Evolutionary conservation across 2,329 filamentous ascomycete species (phyloP).

Genomic region (Metarhizium guizhouense): DNA sequence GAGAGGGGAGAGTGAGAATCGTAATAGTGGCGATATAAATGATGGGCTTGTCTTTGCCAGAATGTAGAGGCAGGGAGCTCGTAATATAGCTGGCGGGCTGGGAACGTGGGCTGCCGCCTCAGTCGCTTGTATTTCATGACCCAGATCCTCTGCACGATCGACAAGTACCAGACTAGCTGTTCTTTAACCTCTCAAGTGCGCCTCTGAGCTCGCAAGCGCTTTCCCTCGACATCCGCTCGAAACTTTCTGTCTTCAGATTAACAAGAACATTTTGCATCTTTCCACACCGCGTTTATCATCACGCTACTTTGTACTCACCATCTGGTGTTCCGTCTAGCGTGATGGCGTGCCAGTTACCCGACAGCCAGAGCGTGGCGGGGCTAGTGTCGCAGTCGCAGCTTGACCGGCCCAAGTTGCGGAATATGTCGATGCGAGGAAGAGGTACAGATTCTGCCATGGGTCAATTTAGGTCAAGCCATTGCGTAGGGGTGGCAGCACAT

Average conservation of each 20-base stretch:
- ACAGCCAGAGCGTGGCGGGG: slow-evolving; percentile 13
- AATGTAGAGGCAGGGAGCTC: no score
- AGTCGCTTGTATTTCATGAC: no score
- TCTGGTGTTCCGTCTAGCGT: slow-evolving; percentile 13
- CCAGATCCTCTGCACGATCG: no score
- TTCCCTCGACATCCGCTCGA: slow-evolving; percentile 12
- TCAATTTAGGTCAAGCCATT: no score
- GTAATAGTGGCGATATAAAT: no score
- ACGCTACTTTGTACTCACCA: slow-evolving; percentile 7
- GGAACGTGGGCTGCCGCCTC: no score
- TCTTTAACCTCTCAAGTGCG: slow-evolving; percentile 9
- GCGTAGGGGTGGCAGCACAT: not conserved
- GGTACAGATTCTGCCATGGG: not conserved
- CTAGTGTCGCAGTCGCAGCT: slow-evolving; percentile 4
- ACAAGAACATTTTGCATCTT: not conserved
- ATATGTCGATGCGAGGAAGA: slow-evolving; percentile 10
- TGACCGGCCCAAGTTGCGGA: slow-evolving; percentile 5
- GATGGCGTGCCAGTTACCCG: slow-evolving; percentile 13
- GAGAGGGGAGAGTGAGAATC: no score
- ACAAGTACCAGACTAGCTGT: slow-evolving; percentile 3
- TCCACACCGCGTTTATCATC: no score
- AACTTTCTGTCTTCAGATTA: slow-evolving; percentile 5
- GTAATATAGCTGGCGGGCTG: no score
- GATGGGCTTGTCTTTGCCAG: no score
- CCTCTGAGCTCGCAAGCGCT: slow-evolving; percentile 10